Base-by-base conservation (phyloP, 106 monocot species). In the Amphibolis antarctica region DNA sequence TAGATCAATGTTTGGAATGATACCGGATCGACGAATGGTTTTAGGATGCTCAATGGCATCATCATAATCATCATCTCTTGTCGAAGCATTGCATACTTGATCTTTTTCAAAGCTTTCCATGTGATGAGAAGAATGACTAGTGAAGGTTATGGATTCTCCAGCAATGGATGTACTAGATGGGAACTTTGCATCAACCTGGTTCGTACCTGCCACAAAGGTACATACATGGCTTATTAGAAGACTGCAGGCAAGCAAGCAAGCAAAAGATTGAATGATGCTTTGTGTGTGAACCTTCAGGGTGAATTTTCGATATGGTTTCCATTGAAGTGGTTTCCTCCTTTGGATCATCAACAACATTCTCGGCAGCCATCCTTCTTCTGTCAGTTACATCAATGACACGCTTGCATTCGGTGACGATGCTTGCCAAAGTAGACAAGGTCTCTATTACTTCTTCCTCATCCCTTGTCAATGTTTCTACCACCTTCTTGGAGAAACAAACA, bases 371-470 rank as follows among this genome's bases (percentile, higher is more conserved):
- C 43, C 14, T 59, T 26, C 27, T 42, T 26, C 27, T 42, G 20
- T 58, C 56, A 29, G 45, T 47, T 28, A 14, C 46, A 31, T 64
- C 21, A 31, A 22, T n/a, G 49, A 50, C 10, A 27, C 15, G 49
- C 60, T 46, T 36, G 25, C 11, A 17, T 42, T 53, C 13, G 7
- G 47, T 25, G n/a, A 59, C 56, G 48, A 66, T 45, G 43, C 25
- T 52, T 21, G 77, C 62, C 57, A 81, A 69, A 19, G 57, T 28
- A 59, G 44, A 65, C 45, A 85, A 61, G 44, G 62, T 66, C 64
- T 78, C 75, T 10, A 70, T 68, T 61, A 81, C 85, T 59, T 81
- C 81, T 65, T 75, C 72, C 62, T 85, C 81, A 43, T 81, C 85
- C 29, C 75, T 69, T 12, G 77, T 76, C 22, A 79, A 22, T 46